Percentiles rank a stretch among this genome's conserved stretches.
Evolutionary conservation across 169 alveolate genomes (phyloP).

Genomic region (Eimeria sp.): DNA sequence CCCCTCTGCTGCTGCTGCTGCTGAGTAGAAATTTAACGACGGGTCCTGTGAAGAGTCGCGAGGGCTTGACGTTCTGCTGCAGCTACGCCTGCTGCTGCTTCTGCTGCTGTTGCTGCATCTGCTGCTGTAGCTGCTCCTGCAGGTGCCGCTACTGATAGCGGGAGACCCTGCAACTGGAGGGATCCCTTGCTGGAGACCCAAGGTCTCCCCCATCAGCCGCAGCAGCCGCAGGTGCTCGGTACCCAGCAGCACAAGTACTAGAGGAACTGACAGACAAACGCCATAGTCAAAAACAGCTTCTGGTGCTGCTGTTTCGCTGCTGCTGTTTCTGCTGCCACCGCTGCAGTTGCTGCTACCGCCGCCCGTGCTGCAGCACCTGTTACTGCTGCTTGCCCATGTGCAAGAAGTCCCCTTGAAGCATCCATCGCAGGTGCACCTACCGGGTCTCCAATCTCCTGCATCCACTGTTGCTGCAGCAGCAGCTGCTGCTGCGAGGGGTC

Average conservation of each 20-base stretch:
- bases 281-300: slow-evolving; percentile 40
- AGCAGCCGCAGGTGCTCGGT: slow-evolving; percentile 53
- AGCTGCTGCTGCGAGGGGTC: slow-evolving; percentile 46
- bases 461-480: slow-evolving; percentile 49
- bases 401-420: slow-evolving; percentile 18
- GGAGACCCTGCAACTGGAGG: not conserved
- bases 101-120: not conserved
- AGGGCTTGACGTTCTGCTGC: not conserved
- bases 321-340: not conserved
- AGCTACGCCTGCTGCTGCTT: slow-evolving; percentile 2
- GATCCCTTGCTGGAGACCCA: slow-evolving; percentile 20
- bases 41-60: not conserved
- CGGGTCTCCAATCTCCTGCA: slow-evolving; percentile 8
- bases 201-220: slow-evolving; percentile 14
- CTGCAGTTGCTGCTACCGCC: slow-evolving; percentile 57
- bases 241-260: slow-evolving; percentile 35
- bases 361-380: not conserved
- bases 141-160: not conserved
- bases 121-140: slow-evolving; percentile 30
- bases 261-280: slow-evolving; percentile 38
- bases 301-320: too few relatives aligned
- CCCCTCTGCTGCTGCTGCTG: slow-evolving; percentile 36
- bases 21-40: not conserved
- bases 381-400: not conserved
- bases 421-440: slow-evolving; percentile 38